Base-by-base conservation (phyloP, 2,329 filamentous ascomycete species). In the Colletotrichum endophyticum region DNA sequence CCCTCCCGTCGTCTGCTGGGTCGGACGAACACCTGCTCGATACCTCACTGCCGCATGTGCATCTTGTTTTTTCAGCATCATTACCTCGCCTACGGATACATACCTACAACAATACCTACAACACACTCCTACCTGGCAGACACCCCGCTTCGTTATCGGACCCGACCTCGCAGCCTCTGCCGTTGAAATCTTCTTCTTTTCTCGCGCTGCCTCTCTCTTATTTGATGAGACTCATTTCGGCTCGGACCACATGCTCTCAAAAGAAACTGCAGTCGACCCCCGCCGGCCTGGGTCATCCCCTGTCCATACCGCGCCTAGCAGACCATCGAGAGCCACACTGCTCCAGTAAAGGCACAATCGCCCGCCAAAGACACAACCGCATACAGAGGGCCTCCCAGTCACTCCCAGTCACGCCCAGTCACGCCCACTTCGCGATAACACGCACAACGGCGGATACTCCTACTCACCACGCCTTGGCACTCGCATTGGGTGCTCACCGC, bases 191-290 rank as follows among this genome's bases (percentile, higher is more conserved):
- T 57, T 56, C 30, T 56, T 62, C 28, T 36, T 69, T 39, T 36
- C 36, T 28, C 56, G 25, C 56, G 25, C 56, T 64, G 28, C 16
- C 61, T 44, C 62, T 64, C 62, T 39, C 22, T 27, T 16, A 25
- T 64, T 64, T 69, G 57, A 76, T 76, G 73, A 76, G 39, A 32
- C 44, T 72, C 72, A 76, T 76, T 57, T 76, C 73, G 73, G 73
- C 70, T 73, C 73, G 73, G 73, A 76, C 70, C 70, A 73, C 73
- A 76, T 64, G 70, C 70, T 73, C 73, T 57, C 73, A 64, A 69
- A 69, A 76, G 73, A 53, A 72, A 67, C 67, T 66, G 72, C 72
- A 66, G 32, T 61, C 28, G n/a, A 61, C 49, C 72, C 59, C 61
- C 34, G 30, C 72, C 32, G 34, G 22, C 27, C 68, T 49, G 28